Evolutionary conservation across 495 filamentous ascomycete genomes (phyloP).

Genomic region (Trypethelium eluteriae): DNA sequence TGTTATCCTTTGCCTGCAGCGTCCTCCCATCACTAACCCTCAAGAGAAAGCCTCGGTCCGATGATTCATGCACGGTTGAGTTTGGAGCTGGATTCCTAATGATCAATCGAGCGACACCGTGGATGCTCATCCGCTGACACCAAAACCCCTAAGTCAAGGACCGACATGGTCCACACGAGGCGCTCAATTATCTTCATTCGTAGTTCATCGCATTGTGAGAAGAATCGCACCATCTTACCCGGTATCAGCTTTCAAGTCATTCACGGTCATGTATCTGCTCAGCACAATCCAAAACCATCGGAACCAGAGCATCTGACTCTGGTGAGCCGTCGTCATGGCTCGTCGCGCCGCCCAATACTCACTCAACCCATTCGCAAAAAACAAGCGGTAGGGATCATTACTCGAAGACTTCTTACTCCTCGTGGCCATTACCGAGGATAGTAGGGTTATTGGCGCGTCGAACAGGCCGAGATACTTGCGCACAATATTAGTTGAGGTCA

Average conservation of each 20-base stretch:
- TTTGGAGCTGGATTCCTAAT: too few relatives aligned
- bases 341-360: slow-evolving; percentile 61
- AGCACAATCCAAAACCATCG: slow-evolving; percentile 90
- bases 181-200: too few relatives aligned
- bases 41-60: too few relatives aligned
- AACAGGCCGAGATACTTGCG: slow-evolving; percentile 76
- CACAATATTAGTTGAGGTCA: slow-evolving; percentile 57
- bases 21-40: too few relatives aligned
- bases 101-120: too few relatives aligned
- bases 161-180: too few relatives aligned
- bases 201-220: neutral
- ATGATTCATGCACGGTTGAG: too few relatives aligned
- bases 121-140: too few relatives aligned
- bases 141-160: too few relatives aligned
- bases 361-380: slow-evolving; percentile 60
- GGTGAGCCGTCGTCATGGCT: slow-evolving; percentile 81
- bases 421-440: slow-evolving; percentile 30
- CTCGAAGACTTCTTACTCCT: slow-evolving; percentile 31
- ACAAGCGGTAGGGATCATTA: slow-evolving; percentile 43
- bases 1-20: too few relatives aligned
- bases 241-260: slow-evolving; percentile 59
- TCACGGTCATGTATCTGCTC: slow-evolving; percentile 91
- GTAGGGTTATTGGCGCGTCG: slow-evolving; percentile 61
- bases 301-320: slow-evolving; percentile 98
- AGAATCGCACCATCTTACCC: neutral